Evolutionary conservation across 78 protist species (phyloP), one percentile per base, ranked within the genome.

Genomic region (Chrysochromulina parva): DNA sequence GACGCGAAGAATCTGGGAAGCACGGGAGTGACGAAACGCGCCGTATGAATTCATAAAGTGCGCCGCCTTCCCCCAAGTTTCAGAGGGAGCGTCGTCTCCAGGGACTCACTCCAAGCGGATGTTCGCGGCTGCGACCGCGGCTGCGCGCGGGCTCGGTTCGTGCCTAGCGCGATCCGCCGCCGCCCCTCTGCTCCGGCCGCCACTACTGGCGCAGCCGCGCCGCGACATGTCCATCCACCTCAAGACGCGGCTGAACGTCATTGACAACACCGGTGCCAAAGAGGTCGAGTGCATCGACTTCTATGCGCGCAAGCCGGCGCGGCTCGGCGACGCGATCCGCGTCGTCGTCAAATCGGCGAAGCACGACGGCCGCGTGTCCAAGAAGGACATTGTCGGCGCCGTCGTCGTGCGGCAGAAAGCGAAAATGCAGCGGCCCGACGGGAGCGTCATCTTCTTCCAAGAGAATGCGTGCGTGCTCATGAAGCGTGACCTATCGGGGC

Each of bases 341-440:
- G 82, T 57, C 1, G 82, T 74, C 55, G 82, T 74, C n/a, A 74
- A 48, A 26, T 3, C 53, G 19, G 53, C 57, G 13, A 28, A 11
- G 55, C 24, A 53, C 11, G 57, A n/a, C 11, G 82, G 82, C 14
- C 4, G 57, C 4, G 82, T 74, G n/a, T 74, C 82, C 11, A 74
- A 48, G 57, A 74, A 74, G 82, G 82, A 74, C 57, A 74, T 74
- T 74, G 82, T 74, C 26, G 53, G 38, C 13, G 82, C 82, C 6
- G 82, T 74, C 28, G 20, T 74, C 26, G 82, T 74, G 57, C 52
- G 82, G 24, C 3, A 2, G 53, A 3, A 16, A 57, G 53, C 28
- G 55, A 5, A 26, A 17, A 1, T 17, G 3, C 1, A 2, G 22
- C 82, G 82, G 24, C 28, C 54, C 57, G 82, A 74, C 57, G 82